A percentile compares a stretch with the other conserved stretches of the same genome.
Evolutionary conservation across 768 basidiomycete species (phyloP).

Genomic region (Trametes gibbosa): DNA sequence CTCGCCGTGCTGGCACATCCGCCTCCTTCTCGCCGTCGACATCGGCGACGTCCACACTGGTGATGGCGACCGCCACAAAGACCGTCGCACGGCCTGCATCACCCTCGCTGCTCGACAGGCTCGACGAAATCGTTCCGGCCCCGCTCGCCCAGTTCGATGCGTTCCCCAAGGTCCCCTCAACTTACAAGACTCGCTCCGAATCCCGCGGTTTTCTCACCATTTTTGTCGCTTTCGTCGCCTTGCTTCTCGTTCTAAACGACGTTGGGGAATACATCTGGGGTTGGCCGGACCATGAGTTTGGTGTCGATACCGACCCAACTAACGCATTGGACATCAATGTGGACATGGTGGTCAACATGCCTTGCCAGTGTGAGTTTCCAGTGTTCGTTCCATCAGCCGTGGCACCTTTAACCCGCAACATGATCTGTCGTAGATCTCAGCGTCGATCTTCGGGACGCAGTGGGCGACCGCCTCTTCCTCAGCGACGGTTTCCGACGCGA

Average conservation of each 20-base stretch:
- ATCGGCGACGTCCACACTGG: not conserved
- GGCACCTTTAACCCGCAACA: not conserved
- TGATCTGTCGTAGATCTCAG: constrained; percentile 55
- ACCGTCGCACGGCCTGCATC: constrained; percentile 19
- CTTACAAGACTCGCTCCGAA: constrained; percentile 78
- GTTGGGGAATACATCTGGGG: constrained; percentile 91
- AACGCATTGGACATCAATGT: constrained; percentile 83
- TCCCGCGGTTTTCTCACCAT: constrained; percentile 81
- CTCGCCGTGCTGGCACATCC: constrained; percentile 14
- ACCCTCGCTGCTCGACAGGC: constrained; percentile 49
- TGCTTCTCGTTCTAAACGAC: constrained; percentile 83
- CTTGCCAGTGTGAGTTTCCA: constrained; percentile 75
- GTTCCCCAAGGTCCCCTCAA: constrained; percentile 79
- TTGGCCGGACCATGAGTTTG: constrained; percentile 88
- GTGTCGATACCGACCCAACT: constrained; percentile 64
- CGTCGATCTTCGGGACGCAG: constrained; percentile 87
- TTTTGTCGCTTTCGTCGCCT: constrained; percentile 60
- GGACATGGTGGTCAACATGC: constrained; percentile 91
- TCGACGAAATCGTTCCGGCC: constrained; percentile 61
- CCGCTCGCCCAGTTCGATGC: constrained; percentile 79
- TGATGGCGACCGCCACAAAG: constrained; percentile 15
- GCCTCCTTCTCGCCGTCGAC: constrained; percentile 4
- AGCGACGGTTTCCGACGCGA: constrained; percentile 80
- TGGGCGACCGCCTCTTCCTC: constrained; percentile 90
- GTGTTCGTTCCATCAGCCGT: not conserved